Percentiles rank a stretch among this genome's conserved stretches.
Conservation (phyloP, 345 rosid genomes). For the Crucihimalaya himalaica region DNA sequence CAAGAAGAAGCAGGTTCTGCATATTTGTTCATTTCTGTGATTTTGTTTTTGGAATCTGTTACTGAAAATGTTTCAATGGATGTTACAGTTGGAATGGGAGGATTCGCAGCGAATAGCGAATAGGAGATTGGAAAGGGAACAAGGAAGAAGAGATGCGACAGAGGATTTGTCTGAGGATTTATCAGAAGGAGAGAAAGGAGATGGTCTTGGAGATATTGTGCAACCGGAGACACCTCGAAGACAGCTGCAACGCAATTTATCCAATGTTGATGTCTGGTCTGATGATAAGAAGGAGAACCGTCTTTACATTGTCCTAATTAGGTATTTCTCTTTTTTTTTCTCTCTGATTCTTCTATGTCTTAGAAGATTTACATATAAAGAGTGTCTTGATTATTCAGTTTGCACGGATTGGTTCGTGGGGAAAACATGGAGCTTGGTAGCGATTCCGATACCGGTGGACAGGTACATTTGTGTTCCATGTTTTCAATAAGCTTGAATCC, state of each 20-base stretch:
- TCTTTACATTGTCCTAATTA: slow-evolving; percentile 85
- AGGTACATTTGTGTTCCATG: slow-evolving; percentile 50
- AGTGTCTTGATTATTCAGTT: slow-evolving; percentile 43
- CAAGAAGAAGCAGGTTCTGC: slow-evolving; percentile 88
- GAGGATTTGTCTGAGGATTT: slow-evolving; percentile 94
- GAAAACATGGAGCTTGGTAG: slow-evolving; percentile 99
- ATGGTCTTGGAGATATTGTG: slow-evolving; percentile 55
- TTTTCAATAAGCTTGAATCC: not conserved
- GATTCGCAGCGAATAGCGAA: slow-evolving; percentile 59
- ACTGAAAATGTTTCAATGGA: not conserved
- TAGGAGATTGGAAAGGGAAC: slow-evolving; percentile 78
- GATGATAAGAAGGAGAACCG: slow-evolving; percentile 92
- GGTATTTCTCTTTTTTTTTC: slow-evolving; percentile 45
- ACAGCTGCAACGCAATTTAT: slow-evolving; percentile 62
- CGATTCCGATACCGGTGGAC: slow-evolving; percentile 98
- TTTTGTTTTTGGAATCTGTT: not conserved
- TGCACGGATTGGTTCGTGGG: slow-evolving; percentile 95
- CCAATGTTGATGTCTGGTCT: slow-evolving; percentile 88
- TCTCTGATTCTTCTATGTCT: not conserved
- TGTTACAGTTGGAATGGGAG: slow-evolving; percentile 71
- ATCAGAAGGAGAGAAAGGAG: slow-evolving; percentile 96
- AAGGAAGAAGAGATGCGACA: slow-evolving; percentile 76
- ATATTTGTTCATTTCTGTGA: not conserved
- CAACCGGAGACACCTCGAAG: slow-evolving; percentile 69
- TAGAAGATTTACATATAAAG: not conserved